These are phyloP conservation scores for Trichoderma lentiforme DNA, from an alignment of 2,329 filamentous ascomycete species.

Conservation along the genomic window DNA sequence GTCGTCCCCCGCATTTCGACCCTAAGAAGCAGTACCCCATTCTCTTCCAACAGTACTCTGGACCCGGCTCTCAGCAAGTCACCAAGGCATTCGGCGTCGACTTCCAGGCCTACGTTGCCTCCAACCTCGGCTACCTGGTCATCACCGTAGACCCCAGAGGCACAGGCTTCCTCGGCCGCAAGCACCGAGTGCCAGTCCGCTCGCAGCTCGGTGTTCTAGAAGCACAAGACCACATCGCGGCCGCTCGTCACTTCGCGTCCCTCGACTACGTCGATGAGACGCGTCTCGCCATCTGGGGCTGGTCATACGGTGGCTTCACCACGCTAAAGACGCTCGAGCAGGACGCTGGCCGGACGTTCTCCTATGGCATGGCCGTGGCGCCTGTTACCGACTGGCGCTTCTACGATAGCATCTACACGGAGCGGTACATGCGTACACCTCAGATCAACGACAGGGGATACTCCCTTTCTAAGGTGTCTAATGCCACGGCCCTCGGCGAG, in stretches of 20 bases:
- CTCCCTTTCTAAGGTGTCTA: slow-evolving; percentile 66
- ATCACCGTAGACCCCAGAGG: slow-evolving; percentile 92
- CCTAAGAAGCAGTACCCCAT: slow-evolving; percentile 84
- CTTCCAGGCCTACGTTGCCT: slow-evolving; percentile 86
- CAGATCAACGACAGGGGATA: slow-evolving; percentile 79
- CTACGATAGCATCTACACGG: slow-evolving; percentile 92
- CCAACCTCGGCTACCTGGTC: slow-evolving; percentile 83
- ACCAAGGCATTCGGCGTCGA: slow-evolving; percentile 77
- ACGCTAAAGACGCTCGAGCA: slow-evolving; percentile 91
- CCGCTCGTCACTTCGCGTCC: slow-evolving; percentile 76
- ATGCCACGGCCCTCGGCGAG: slow-evolving; percentile 67
- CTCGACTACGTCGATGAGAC: slow-evolving; percentile 80
- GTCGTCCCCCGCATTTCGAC: slow-evolving; percentile 85
- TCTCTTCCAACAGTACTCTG: slow-evolving; percentile 91
- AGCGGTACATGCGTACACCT: slow-evolving; percentile 95
- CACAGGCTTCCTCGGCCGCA: slow-evolving; percentile 84
- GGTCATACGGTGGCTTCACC: slow-evolving; percentile 96
- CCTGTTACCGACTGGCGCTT: slow-evolving; percentile 98
- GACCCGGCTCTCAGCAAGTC: slow-evolving; percentile 88
- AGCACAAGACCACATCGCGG: slow-evolving; percentile 84
- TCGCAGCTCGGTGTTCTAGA: slow-evolving; percentile 83
- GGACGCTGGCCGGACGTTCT: slow-evolving; percentile 85
- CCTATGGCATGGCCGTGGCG: slow-evolving; percentile 96
- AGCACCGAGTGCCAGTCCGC: slow-evolving; percentile 76
- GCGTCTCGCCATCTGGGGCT: slow-evolving; percentile 93